phyloP scores from a whole-genome alignment of 1,284 basidiomycete species.

The Polyporus tsugae region DNA sequence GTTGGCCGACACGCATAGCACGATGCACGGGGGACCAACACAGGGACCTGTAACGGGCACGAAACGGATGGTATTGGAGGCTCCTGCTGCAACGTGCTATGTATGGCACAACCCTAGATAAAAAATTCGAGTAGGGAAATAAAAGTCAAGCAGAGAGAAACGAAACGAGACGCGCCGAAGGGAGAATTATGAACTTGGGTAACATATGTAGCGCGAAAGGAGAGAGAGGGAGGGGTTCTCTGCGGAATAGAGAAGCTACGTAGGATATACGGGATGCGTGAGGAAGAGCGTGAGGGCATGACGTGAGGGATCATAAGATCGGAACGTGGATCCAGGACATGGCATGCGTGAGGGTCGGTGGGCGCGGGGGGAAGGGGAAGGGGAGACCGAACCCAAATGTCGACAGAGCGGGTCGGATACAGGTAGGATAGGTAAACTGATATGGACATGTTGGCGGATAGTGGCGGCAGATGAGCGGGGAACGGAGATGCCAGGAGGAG shows the following conservation, averaged over 20 bases:
- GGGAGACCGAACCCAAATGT: constrained; percentile 1
- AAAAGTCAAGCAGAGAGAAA: constrained; percentile 10
- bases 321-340: constrained; percentile 24
- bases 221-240: constrained; percentile 8
- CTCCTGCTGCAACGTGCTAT: constrained; percentile 13
- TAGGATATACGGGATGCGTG: constrained; percentile 15
- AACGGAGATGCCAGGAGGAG: constrained; percentile 8
- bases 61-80: constrained; percentile 19
- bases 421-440: constrained; percentile 19
- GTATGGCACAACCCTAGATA: constrained; percentile 17
- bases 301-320: constrained; percentile 29
- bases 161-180: constrained; percentile 9
- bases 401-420: constrained; percentile 18
- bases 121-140: constrained; percentile 1
- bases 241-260: constrained; percentile 26
- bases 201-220: constrained; percentile 13
- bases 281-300: constrained; percentile 31
- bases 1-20: not conserved
- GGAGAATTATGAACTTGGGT: constrained; percentile 20
- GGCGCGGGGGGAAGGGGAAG: constrained; percentile 10
- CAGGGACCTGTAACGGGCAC: not conserved
- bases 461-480: constrained; percentile 1
- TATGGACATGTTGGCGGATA: constrained; percentile 14
- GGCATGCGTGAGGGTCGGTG: constrained; percentile 23
- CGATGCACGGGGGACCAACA: not conserved